Evolutionary conservation across 805 yeast genomes (phyloP), one percentile per base, ranked within the genome.

Genomic region (Grigorovia yakushimaensis): DNA sequence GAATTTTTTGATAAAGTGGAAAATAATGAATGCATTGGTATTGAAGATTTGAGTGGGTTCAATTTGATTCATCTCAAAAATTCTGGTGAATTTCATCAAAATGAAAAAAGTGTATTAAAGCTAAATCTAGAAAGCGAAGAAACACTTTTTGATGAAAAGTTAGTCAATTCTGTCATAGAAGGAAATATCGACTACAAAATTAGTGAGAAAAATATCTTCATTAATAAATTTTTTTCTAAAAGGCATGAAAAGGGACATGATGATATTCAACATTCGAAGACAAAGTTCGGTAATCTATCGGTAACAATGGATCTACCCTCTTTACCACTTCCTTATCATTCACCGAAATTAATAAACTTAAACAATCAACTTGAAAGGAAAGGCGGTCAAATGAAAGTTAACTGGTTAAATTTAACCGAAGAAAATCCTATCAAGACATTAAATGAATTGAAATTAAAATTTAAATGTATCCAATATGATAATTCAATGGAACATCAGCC

Each of bases 321-420:
- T 40, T 61, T 58, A 43, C 65, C 67, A 43, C 48, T 68, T 18
- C 61, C 66, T 3, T 68, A 67, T 47, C 52, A 56, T 17, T 54
- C 69, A 10, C 71, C 72, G 9, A 49, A 61, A 2, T 47, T 69
- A 38, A 51, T 68, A 38, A 51, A 52, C 23, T 64, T 61, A 46
- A 59, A 65, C 2, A 69, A 69, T 49, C 51, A 49, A 21, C 54
- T 57, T 13, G 58, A 60, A 13, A 54, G 51, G 4, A 57, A 62
- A 49, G 61, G 59, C 18, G 53, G 51, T 17, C 50, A 51, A 1
- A 68, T 62, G 18, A 57, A 54, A 39, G 64, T 60, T 18, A 68
- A 68, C 50, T 58, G 64, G 58, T 51, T 54, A 33, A 46, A 48
- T 19, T 48, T 66, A 50, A 44, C 44, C 15, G 49, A 54, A n/a